Base-by-base conservation (phyloP, 2,329 filamentous ascomycete species). In the Ascochyta koolunga region DNA sequence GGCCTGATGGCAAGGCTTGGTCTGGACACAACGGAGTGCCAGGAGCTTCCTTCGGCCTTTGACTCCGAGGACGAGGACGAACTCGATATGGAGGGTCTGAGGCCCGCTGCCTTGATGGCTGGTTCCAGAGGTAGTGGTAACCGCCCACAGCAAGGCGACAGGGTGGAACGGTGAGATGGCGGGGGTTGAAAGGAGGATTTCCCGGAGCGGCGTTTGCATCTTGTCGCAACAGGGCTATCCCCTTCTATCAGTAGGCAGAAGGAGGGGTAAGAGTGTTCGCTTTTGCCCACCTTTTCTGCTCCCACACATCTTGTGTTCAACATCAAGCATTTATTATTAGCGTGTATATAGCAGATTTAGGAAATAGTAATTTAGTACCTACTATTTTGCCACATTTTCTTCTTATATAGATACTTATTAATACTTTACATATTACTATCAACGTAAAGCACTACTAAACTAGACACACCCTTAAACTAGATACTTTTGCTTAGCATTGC, bases 41-140 rank as follows among this genome's bases (percentile, higher is more conserved):
- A 58, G 11, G 62, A 64, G 15, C 49, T 69, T 11, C 56, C 65
- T 10, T 66, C 62, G 18, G 59, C 61, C 7, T 67, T 66, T 33
- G 66, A 68, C 8, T 64, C 60, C 10, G 64, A 69, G 4, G 52
- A 54, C 29, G 59, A 66, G 9, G 59, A 64, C 16, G 63, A 62
- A 8, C 22, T 54, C 11, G 58, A 64, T 16, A 21, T 46, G 43
- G 51, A 39, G 13, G 53, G 39, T 29, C 16, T 56, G 37, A 24
- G 39, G 11, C 13, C 24, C 16, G 15, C 4, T 9, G 21, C 37
- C 33, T n/a, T 21, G 42, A 31, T 39, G 46, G 44, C 33, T 35
- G 41, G 31, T 27, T 22, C 25, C 33, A 39, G 43, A 33, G 25
- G 39, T 16, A 27, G 50, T 38, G 11, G 8, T 35, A 40, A 27